Conservation (phyloP, 139 green algal genomes). For the Coelastrella sp. region DNA sequence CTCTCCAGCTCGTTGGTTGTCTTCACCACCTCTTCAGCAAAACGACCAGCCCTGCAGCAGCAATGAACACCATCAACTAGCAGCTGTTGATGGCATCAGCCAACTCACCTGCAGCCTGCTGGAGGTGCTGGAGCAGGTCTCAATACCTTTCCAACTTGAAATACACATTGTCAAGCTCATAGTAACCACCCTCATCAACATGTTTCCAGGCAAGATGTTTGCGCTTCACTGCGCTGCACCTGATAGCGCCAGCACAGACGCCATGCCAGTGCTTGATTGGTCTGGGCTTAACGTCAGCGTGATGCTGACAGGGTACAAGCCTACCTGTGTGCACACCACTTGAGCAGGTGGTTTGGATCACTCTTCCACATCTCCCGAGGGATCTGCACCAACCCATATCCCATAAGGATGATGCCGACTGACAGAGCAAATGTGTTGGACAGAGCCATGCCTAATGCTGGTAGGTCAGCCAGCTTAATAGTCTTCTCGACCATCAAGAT, state of each 20-base stretch:
- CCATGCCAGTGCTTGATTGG: too few relatives aligned
- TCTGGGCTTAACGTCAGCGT: too few relatives aligned
- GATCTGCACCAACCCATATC: conserved; percentile 92
- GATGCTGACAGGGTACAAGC: background rate
- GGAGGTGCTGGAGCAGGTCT: too few relatives aligned
- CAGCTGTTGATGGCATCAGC: too few relatives aligned
- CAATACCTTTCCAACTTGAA: too few relatives aligned
- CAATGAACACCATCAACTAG: background rate
- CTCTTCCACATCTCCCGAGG: conserved; percentile 82
- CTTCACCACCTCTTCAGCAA: conserved; percentile 65
- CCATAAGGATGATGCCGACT: conserved; percentile 84
- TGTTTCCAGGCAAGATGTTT: too few relatives aligned
- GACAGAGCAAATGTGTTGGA: conserved; percentile 93
- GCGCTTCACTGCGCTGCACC: too few relatives aligned
- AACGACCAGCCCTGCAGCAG: conserved; percentile 54
- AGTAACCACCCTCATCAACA: background rate
- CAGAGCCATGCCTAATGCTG: conserved; percentile 76
- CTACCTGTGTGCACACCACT: conserved; percentile 64
- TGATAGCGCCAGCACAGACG: too few relatives aligned
- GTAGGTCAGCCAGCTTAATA: conserved; percentile 61
- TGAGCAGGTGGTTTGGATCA: conserved; percentile 61
- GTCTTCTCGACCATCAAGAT: conserved; percentile 50
- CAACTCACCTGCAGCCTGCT: too few relatives aligned
- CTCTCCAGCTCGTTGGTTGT: conserved; percentile 71
- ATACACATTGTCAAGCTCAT: background rate